Evolutionary conservation across 2,329 filamentous ascomycete species (phyloP), one percentile per base, ranked within the genome.

Genomic region (Magnaporthales sp.): DNA sequence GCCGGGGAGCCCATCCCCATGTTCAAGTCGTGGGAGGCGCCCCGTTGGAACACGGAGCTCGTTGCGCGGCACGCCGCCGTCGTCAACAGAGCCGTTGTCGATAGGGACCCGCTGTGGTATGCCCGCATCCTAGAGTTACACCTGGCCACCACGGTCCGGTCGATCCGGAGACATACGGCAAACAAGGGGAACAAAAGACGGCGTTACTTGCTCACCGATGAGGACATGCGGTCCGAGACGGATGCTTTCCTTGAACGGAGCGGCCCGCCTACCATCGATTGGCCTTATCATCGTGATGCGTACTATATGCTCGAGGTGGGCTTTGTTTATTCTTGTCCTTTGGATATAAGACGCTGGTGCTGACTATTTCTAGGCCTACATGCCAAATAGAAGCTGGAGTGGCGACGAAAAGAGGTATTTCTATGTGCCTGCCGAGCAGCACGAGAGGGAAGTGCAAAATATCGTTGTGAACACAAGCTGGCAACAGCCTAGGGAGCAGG

Each of bases 341-440:
- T 24, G 3, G 9, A n/a, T 13, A 24, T 27, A 11, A 27, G 22
- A 22, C 5, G 54, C 22, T 58, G 54, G 26, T 27, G 22, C 11
- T 27, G 22, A 58, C 13, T 7, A 38, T 38, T 58, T 56, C 22
- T 15, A 58, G 71, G 82, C 82, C 1, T 87, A 84, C 69, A 70
- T 87, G 63, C 86, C 86, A 0, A 84, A 84, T 68, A 77, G 86
- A 26, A 80, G 79, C 62, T 88, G 85, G 85, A 79, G 75, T 63
- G 77, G 76, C 19, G 76, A 80, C 9, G 70, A 78, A 4, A 72
- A 75, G 51, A 73, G 73, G 58, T 87, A 84, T 85, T 72, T 80
- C 51, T 88, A 87, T 60, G 67, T 80, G 54, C 75, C 77, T 1
- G 74, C 73, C 3, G 71, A 76, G 9, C 75, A 77, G 71, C 79